Base-by-base conservation (phyloP, 495 filamentous ascomycete species). In the Venustampulla echinocandica region DNA sequence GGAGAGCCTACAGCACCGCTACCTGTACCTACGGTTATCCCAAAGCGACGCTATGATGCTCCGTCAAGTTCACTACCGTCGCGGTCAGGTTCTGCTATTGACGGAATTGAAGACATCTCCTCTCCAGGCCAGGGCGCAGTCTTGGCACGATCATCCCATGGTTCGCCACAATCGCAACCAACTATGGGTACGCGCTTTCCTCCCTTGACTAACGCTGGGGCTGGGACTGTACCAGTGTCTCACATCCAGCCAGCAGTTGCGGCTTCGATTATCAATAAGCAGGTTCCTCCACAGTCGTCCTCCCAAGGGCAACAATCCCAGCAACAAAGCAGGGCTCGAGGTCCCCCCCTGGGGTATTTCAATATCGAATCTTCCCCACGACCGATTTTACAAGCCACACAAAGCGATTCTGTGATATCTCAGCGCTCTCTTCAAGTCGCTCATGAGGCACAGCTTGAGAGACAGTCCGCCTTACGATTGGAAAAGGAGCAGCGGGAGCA, bases 1-100 rank as follows among this genome's bases (percentile, higher is more conserved):
- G 87, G 87, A 23, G 85, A 89, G 61, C 78, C 83, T 46, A 78
- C 82, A 18, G 79, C 81, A 9, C 85, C 86, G 51, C 38, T 40
- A 6, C 77, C 77, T 27, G 69, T 73, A 9, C 74, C 76, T 2
- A 84, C 79, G 2, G 42, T 49, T 17, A 34, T 49, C 30, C 50
- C 55, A 15, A 57, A 55, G 14, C 49, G 68, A 13, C 69, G 71
- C 2, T 69, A 74, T 23, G 61, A 58, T 44, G 55, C 50, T 42
- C 53, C 51, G 27, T 23, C 62, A 17, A 52, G 42, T n/a, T 14
- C 49, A 30, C 27, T 30, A 18, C 7, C 46, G 23, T 24, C 43
- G 17, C 38, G 53, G 28, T 28, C 57, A 5, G 46, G 44, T 23
- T 48, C 48, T 50, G 49, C 48, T 15, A 41, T 54, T 33, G 49